Conservation (phyloP, 2,329 filamentous ascomycete genomes). For the Sporothrix inflata region DNA sequence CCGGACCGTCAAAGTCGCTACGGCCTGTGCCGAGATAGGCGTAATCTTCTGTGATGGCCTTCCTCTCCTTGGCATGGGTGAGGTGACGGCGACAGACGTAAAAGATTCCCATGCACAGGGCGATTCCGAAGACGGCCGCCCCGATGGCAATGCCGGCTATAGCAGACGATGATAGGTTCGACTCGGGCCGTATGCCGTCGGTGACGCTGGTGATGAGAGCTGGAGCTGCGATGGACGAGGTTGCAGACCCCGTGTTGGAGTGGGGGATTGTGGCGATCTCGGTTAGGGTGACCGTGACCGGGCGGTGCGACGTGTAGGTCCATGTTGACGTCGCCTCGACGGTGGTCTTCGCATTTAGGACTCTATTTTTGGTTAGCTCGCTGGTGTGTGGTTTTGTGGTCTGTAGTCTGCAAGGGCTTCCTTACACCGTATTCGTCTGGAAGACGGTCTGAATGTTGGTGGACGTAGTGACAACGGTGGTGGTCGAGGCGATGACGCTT, state of each 20-base stretch:
- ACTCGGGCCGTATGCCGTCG: background rate
- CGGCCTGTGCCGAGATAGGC: slow-evolving; percentile 45
- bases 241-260: background rate
- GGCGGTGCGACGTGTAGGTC: slow-evolving; percentile 28
- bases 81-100: slow-evolving; percentile 21
- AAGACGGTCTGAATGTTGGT: slow-evolving; percentile 19
- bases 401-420: no score
- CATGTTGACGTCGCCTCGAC: slow-evolving; percentile 34
- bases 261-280: slow-evolving; percentile 24
- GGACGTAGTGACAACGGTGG: slow-evolving; percentile 24
- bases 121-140: slow-evolving; percentile 25
- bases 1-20: slow-evolving; percentile 24
- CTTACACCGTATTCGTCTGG: slow-evolving; percentile 32
- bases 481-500: slow-evolving; percentile 18
- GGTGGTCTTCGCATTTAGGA: slow-evolving; percentile 33
- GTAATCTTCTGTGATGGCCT: slow-evolving; percentile 38
- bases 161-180: slow-evolving; percentile 28
- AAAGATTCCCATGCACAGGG: slow-evolving; percentile 19
- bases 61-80: slow-evolving; percentile 2
- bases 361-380: slow-evolving; percentile 5
- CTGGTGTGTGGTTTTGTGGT: background rate
- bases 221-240: background rate
- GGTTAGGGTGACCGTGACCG: slow-evolving; percentile 34
- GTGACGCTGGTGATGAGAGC: slow-evolving; percentile 12
- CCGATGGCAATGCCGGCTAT: slow-evolving; percentile 36